These are phyloP conservation scores for Lachnellula cervina DNA, from an alignment of 2,329 filamentous ascomycete species.

Conservation along the genomic window DNA sequence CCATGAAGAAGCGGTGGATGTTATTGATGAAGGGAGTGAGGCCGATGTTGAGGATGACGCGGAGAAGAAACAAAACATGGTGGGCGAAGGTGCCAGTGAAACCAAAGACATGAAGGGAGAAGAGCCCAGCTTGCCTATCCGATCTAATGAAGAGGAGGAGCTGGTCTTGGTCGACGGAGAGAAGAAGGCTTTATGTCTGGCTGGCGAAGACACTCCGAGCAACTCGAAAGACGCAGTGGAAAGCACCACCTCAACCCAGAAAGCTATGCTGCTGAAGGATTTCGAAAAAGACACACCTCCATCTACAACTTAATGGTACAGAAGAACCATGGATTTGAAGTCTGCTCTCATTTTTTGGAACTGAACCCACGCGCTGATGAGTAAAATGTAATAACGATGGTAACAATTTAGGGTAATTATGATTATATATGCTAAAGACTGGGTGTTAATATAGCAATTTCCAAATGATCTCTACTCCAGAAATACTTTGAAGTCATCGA, in stretches of 20 bases:
- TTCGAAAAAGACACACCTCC: background rate
- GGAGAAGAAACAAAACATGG: background rate
- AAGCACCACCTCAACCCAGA: background rate
- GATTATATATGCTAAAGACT: no score
- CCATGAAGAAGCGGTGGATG: slow-evolving; percentile 3
- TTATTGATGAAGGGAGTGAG: slow-evolving; percentile 13
- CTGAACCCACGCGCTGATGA: no score
- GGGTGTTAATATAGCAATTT: no score
- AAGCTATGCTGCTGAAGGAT: background rate
- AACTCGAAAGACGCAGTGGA: background rate
- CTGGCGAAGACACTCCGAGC: background rate
- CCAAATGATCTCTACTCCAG: no score
- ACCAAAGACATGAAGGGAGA: background rate
- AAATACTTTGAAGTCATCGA: no score
- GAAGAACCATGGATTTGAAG: background rate
- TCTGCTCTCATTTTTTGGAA: background rate
- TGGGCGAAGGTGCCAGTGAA: background rate
- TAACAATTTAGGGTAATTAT: no score
- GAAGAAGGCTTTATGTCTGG: slow-evolving; percentile 7
- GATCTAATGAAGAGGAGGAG: slow-evolving; percentile 3
- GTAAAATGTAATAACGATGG: no score
- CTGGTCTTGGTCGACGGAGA: slow-evolving; percentile 10
- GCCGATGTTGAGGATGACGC: slow-evolving; percentile 20
- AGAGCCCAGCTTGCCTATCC: slow-evolving; percentile 2
- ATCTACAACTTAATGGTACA: background rate